These are phyloP conservation scores for Dendrostoma leiphaemia DNA, from an alignment of 2,329 filamentous ascomycete species.

Conservation along the genomic window DNA sequence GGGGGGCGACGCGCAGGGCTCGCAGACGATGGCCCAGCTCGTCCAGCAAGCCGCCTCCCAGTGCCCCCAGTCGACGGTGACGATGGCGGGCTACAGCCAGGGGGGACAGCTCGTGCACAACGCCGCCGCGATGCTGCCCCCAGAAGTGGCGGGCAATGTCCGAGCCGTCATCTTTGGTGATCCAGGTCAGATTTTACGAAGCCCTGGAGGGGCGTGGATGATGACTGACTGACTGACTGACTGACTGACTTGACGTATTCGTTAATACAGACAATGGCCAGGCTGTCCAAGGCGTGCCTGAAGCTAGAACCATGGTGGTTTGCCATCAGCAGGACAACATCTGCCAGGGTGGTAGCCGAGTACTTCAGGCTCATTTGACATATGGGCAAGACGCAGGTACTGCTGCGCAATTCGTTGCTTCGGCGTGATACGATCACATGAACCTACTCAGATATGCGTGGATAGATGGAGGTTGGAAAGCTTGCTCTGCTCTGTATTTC, in stretches of 20 bases:
- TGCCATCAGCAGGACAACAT: slow-evolving; percentile 19
- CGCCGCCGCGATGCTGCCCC: slow-evolving; percentile 9
- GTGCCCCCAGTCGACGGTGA: slow-evolving; percentile 33
- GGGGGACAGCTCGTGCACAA: slow-evolving; percentile 25
- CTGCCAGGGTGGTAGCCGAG: neutral
- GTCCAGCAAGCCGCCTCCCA: neutral
- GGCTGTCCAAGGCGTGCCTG: slow-evolving; percentile 13
- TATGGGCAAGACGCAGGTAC: neutral
- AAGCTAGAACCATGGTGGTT: slow-evolving; percentile 7
- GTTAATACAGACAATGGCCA: slow-evolving; percentile 16
- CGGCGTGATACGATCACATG: neutral
- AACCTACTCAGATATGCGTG: neutral
- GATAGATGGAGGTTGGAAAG: neutral
- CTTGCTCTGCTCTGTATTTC: too few species aligned
- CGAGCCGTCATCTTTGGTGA: slow-evolving; percentile 13
- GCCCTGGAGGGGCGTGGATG: neutral
- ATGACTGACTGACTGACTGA: too few species aligned
- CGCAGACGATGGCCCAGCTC: slow-evolving; percentile 8
- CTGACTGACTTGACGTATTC: too few species aligned
- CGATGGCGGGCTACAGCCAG: slow-evolving; percentile 34
- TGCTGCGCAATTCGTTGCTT: neutral
- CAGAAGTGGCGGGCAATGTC: neutral
- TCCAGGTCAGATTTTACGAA: slow-evolving; percentile 1
- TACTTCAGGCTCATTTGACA: neutral
- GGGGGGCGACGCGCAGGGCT: slow-evolving; percentile 24